Evolutionary conservation across 164 flowering plant species (phyloP).

Genomic region (Chimonanthus salicifolius): DNA sequence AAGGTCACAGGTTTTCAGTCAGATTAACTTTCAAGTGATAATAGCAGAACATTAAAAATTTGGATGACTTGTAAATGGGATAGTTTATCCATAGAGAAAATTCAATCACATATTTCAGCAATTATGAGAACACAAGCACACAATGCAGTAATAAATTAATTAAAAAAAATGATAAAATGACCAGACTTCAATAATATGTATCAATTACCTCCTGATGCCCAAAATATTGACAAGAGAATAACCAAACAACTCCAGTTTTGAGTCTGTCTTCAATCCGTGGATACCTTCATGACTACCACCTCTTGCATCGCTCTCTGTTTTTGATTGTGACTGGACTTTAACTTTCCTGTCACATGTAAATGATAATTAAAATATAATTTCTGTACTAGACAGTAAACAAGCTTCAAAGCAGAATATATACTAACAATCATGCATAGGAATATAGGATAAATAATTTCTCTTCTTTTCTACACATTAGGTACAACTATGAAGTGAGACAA

Average conservation of each 20-base stretch:
- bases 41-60: neutral
- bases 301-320: slow-evolving; percentile 23
- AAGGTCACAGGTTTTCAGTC: neutral
- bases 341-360: slow-evolving; percentile 37
- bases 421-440: neutral
- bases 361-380: neutral
- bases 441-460: too few species aligned
- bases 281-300: slow-evolving; percentile 32
- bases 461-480: too few species aligned
- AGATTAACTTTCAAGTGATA: too few species aligned
- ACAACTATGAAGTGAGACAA: neutral
- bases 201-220: slow-evolving; percentile 74
- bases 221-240: slow-evolving; percentile 93
- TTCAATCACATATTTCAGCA: neutral
- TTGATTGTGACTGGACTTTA: slow-evolving; percentile 26
- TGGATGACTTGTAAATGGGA: neutral
- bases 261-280: slow-evolving; percentile 49
- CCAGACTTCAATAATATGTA: neutral
- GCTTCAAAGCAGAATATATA: neutral
- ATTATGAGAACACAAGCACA: too few species aligned
- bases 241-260: slow-evolving; percentile 92
- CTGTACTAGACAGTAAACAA: neutral
- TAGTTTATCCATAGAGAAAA: neutral
- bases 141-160: too few species aligned
- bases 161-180: neutral